These are phyloP conservation scores for Pisolithus sp. DNA, from an alignment of 768 basidiomycete species.

Conservation along the genomic window DNA sequence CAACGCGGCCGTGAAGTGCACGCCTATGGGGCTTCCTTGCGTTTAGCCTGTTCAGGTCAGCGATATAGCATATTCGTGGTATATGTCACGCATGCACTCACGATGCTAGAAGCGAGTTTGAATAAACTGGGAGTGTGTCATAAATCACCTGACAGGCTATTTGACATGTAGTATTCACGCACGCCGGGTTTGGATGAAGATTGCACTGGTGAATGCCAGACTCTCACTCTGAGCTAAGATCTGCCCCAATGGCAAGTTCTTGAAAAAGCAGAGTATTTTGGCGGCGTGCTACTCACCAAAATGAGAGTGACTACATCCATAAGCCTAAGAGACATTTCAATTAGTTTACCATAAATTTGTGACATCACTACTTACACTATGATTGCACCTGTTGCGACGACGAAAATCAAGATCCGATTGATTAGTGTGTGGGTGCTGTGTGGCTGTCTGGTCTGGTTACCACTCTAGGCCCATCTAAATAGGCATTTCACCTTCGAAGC, in stretches of 20 bases:
- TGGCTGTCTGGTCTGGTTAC: not conserved
- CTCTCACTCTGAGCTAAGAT: not conserved
- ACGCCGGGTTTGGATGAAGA: conserved; percentile 6
- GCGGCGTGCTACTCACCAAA: not conserved
- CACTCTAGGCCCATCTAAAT: too few relatives aligned
- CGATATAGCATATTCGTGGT: too few relatives aligned
- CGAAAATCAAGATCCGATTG: conserved; percentile 7
- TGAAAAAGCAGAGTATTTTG: not conserved
- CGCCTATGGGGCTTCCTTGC: not conserved
- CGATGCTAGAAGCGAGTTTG: conserved; percentile 7
- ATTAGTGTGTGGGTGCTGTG: conserved; percentile 17
- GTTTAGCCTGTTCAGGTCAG: conserved; percentile 1
- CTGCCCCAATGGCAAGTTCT: not conserved
- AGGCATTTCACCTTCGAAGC: not conserved
- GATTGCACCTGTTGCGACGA: conserved; percentile 4
- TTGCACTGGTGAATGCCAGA: conserved; percentile 1
- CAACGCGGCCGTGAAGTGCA: not conserved
- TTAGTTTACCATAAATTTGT: not conserved
- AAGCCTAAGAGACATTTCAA: not conserved
- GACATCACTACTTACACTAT: not conserved
- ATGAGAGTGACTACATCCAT: conserved; percentile 2
- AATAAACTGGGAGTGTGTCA: not conserved
- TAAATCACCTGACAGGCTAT: not conserved
- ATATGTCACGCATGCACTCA: not conserved
- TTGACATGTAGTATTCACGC: not conserved